Evolutionary conservation across 148 eudicot genomes (phyloP), one percentile per base, ranked within the genome.

Genomic region (Fagopyrum homotropicum): DNA sequence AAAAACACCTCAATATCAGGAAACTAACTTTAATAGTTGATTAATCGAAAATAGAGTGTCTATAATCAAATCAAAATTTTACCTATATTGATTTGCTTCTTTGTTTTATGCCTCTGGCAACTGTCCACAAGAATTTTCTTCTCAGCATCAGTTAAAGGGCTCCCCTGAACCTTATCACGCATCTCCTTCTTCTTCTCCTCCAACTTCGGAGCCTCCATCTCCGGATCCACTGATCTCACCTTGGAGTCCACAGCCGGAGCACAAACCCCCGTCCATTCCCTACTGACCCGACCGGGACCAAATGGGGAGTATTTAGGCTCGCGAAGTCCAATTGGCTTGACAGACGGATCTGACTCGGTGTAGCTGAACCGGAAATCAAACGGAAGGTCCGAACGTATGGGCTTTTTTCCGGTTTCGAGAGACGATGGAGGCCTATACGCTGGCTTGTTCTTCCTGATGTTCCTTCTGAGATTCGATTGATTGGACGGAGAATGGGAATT

Each of bases 301-400:
- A 94, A 94, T 0, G 98, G 98, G 8, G 97, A 91, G 87, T 94
- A 91, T 64, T 86, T 90, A 11, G 98, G 98, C 82, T 82, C 97
- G 9, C 96, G 84, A 30, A 94, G 89, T 74, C 97, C 98, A 72
- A 94, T 91, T 1, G 98, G 98, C 79, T 89, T 72, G 15, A 81
- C 87, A n/a, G 78, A 63, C 1, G 84, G 82, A 77, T 60, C 83
- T 19, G 85, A 85, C 76, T 94, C 98, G 3, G 98, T 91, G 86
- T 94, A 94, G 49, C 97, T 94, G 87, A 79, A 90, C 68, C 89
- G 86, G 87, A 91, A 94, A 75, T 94, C 98, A 66, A 91, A 94
- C 19, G 98, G 97, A 6, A 91, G 80, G 22, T 73, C 76, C 1
- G 93, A 85, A 4, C 60, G 87, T 10, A 77, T 29, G n/a, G 88